Base-by-base conservation (phyloP, 2,329 filamentous ascomycete genomes). In the Monascus ruber region DNA sequence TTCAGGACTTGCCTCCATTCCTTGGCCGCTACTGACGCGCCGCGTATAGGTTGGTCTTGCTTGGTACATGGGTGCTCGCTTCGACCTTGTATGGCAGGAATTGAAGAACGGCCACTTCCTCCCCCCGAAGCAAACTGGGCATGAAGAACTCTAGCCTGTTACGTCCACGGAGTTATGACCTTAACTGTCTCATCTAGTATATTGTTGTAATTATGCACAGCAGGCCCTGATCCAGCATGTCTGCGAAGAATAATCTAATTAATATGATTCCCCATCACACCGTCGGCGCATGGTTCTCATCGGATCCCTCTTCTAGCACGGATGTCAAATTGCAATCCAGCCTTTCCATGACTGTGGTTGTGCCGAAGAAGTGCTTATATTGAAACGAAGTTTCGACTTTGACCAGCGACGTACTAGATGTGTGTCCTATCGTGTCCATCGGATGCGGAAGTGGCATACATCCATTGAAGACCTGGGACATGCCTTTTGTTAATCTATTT, bases 311-410 rank as follows among this genome's bases (percentile, higher is more conserved):
- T 17, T 29, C 47, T 65, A 86, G 86, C 86, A 91, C 83, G 81
- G 83, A 93, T 93, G 85, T 94, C 85, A 93, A 93, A 93, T 93
- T 93, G 77, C 86, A 89, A 86, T 81, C 71, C 76, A 76, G 79
- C 79, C 63, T 59, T 49, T 55, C 51, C 66, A 78, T 93, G 83
- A 81, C 83, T 86, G 77, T 73, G 74, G 77, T 85, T 89, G 85
- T 85, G 85, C 85, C 86, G 83, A 85, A 91, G 85, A 89, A 85
- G 85, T 93, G 85, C 86, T 88, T 76, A 88, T 72, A 88, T 71
- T 29, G 28, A 29, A 6, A 10, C 41, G 41, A 54, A n/a, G 29
- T 35, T 34, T 38, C 33, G 38, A 36, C 39, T 6, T 29, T 28
- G 17, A 31, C 42, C 51, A 46, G 41, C 35, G 48, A 50, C 43